phyloP scores from a whole-genome alignment of 2,329 filamentous ascomycete species.

The Acrodontium crateriforme region DNA sequence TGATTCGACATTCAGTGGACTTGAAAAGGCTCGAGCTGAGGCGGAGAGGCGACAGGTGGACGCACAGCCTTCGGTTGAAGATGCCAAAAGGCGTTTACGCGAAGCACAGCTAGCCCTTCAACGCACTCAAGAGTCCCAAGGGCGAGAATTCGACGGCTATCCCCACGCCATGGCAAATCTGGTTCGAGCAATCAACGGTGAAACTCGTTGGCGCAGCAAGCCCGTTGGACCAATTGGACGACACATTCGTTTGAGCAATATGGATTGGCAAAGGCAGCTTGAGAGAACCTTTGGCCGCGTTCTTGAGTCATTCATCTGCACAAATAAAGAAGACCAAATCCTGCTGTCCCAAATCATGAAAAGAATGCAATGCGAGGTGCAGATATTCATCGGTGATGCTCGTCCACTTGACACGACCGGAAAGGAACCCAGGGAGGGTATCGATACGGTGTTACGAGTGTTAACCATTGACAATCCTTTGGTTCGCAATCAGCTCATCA shows the following conservation, averaged over 20 bases:
- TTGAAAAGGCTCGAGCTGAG: conserved; percentile 24
- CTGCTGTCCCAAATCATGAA: conserved; percentile 54
- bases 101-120: conserved; percentile 38
- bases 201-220: conserved; percentile 51
- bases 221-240: conserved; percentile 77
- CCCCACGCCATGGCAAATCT: conserved; percentile 48
- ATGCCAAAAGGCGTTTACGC: conserved; percentile 8
- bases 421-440: conserved; percentile 60
- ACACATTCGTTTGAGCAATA: conserved; percentile 61
- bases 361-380: conserved; percentile 35
- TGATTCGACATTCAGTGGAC: conserved; percentile 17
- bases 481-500: conserved; percentile 70
- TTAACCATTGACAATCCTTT: conserved; percentile 67
- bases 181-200: conserved; percentile 53
- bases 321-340: conserved; percentile 60
- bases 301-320: conserved; percentile 70
- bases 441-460: conserved; percentile 66
- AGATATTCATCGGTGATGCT: conserved; percentile 50
- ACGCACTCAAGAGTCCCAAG: conserved; percentile 42
- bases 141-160: conserved; percentile 49
- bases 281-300: conserved; percentile 60
- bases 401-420: conserved; percentile 42
- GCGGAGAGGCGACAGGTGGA: conserved; percentile 19
- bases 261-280: conserved; percentile 70
- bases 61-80: not conserved